Percentiles rank a stretch among this genome's conserved stretches.
Conservation (phyloP, 371 early-diverging fungal genomes). For the Rhizopus stolonifer region DNA sequence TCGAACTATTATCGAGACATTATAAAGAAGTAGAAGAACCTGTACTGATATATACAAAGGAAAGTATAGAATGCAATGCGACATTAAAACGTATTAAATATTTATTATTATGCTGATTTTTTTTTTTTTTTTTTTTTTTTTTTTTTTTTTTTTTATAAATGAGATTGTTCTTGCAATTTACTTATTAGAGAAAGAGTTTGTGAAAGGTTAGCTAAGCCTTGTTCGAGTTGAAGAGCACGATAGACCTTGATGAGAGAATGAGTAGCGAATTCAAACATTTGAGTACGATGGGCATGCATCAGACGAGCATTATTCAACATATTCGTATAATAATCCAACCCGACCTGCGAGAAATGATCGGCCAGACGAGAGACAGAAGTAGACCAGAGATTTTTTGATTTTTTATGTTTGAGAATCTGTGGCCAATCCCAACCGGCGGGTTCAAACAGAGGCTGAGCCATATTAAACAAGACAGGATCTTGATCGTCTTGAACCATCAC, state of each 20-base stretch:
- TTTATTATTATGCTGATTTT: too few relatives aligned
- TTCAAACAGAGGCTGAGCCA: slow-evolving; percentile 34
- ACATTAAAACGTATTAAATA: neutral
- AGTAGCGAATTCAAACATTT: slow-evolving; percentile 34
- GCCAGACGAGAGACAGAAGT: slow-evolving; percentile 27
- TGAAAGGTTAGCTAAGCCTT: slow-evolving; percentile 30
- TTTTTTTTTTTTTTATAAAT: too few relatives aligned
- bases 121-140: too few relatives aligned
- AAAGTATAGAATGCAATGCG: too few relatives aligned
- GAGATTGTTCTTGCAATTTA: slow-evolving; percentile 23
- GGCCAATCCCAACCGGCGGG: slow-evolving; percentile 44
- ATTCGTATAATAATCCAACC: slow-evolving; percentile 34
- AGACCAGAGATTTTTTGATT: slow-evolving; percentile 25
- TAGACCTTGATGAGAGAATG: slow-evolving; percentile 26
- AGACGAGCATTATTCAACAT: slow-evolving; percentile 30
- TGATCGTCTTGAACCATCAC: slow-evolving; percentile 4
- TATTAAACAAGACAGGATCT: slow-evolving; percentile 23
- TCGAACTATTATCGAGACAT: too few relatives aligned
- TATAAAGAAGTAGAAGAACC: too few relatives aligned
- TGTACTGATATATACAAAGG: too few relatives aligned
- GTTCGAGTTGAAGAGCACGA: slow-evolving; percentile 36
- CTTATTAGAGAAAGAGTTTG: slow-evolving; percentile 18
- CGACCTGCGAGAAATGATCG: slow-evolving; percentile 29
- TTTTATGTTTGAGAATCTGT: slow-evolving; percentile 22
- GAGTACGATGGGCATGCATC: slow-evolving; percentile 33